phyloP scores from a whole-genome alignment of 441 rosid species.

The Gossypium laxum region DNA sequence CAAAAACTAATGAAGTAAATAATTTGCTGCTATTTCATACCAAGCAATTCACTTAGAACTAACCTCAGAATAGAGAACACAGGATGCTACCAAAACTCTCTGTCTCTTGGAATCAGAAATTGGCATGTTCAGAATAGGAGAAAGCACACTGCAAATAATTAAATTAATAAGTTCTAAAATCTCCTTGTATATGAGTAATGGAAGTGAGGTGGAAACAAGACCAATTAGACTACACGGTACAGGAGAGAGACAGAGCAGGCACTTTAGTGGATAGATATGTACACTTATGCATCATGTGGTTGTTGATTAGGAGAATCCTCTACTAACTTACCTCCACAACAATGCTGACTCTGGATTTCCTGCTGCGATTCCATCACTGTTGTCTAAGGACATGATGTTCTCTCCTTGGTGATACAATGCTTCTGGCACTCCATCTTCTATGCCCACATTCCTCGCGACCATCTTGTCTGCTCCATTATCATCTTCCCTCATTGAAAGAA shows the following conservation, averaged over 20 bases:
- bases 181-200: conserved; percentile 11
- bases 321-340: conserved; percentile 71
- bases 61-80: conserved; percentile 98
- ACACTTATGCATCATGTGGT: background rate
- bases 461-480: conserved; percentile 73
- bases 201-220: conserved; percentile 1
- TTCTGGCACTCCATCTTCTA: conserved; percentile 41
- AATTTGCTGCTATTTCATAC: conserved; percentile 1
- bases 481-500: conserved; percentile 96
- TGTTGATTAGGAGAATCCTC: background rate
- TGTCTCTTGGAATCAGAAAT: conserved; percentile 93
- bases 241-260: background rate
- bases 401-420: conserved; percentile 31
- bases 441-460: conserved; percentile 53
- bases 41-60: conserved; percentile 29
- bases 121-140: conserved; percentile 94
- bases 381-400: conserved; percentile 33
- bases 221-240: background rate
- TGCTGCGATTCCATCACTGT: conserved; percentile 40
- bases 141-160: conserved; percentile 67
- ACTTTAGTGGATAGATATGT: background rate
- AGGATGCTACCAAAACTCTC: conserved; percentile 91
- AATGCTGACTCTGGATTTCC: conserved; percentile 78
- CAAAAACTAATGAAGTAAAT: conserved; percentile 4
- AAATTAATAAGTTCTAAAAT: conserved; percentile 21